Base-by-base conservation (phyloP, 179 eudicot genomes). In the Beta corolliflora region DNA sequence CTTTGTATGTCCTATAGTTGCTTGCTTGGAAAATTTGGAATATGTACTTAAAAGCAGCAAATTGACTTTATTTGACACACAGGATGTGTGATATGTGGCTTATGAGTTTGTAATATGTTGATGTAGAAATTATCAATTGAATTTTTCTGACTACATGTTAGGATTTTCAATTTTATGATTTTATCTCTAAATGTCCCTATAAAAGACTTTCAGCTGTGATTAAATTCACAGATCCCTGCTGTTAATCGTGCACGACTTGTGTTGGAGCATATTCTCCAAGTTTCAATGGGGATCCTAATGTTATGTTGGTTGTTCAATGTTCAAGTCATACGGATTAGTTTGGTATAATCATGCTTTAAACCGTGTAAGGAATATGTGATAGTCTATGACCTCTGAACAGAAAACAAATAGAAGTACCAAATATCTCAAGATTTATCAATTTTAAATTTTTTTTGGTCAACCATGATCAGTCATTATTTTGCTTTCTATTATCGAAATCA, bases 191-290 rank as follows among this genome's bases (percentile, higher is more conserved):
- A 61, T 61, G 14, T 61, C 36, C 21, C 66, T 1, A 61, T 61
- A 61, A 61, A 23, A 18, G 8, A n/a, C 64, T n/a, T 61, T n/a
- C 9, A 61, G 0, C 36, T 67, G 71, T 41, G 46, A 14, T 21
- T 8, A 44, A 6, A n/a, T 52, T 53, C 31, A 50, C 60, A 50
- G 60, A 61, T 19, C 50, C 60, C 6, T 50, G 56, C 45, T n/a
- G 36, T 21, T 52, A 19, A 9, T n/a, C 9, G 2, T 71, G 75
- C 16, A 4, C 25, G 15, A 1, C 25, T n/a, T 45, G 3, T 56
- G n/a, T 74, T 55, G 77, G 29, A 55, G 63, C 50, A 56, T 31
- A 25, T n/a, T 55, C 12, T 31, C 31, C 75, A 59, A 48, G 75
- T 54, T 71, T 48, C 25, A 19, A 23, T 59, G 9, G 64, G 64